Conservation (phyloP, 345 rosid species). For the Kernera saxatilis region DNA sequence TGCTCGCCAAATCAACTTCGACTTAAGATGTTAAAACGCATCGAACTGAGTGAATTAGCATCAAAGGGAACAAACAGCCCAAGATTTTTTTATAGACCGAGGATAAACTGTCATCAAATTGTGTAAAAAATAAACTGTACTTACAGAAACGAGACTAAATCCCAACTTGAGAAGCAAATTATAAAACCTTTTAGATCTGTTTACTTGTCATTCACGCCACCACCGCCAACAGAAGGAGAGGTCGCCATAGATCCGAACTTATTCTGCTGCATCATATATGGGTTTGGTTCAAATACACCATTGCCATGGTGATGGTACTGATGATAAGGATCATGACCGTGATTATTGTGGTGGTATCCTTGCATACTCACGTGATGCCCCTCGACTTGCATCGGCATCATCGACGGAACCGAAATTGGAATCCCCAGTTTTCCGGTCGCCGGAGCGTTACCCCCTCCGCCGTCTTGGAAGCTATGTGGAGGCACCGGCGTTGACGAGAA, state of each 20-base stretch:
- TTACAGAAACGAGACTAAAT: not conserved
- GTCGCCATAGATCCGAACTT: conserved; percentile 40
- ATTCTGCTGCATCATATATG: conserved; percentile 49
- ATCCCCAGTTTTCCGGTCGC: conserved; percentile 30
- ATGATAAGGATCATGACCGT: not conserved
- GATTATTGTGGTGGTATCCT: not conserved
- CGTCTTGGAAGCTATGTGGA: conserved; percentile 50
- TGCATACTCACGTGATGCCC: conserved; percentile 45
- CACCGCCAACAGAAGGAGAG: conserved; percentile 33
- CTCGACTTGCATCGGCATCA: conserved; percentile 32
- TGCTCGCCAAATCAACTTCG: not conserved
- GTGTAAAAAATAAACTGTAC: not conserved
- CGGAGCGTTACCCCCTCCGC: conserved; percentile 18
- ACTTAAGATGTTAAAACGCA: not conserved
- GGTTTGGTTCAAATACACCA: conserved; percentile 40
- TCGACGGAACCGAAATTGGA: conserved; percentile 17
- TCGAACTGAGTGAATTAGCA: not conserved
- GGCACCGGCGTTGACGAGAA: conserved; percentile 60
- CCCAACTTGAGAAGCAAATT: not conserved
- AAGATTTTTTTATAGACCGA: too few species aligned
- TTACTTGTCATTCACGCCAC: conserved; percentile 46
- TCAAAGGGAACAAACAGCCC: not conserved
- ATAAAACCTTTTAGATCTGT: not conserved
- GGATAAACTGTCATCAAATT: not conserved
- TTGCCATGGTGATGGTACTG: not conserved